These are phyloP conservation scores for Schizophyllum commune DNA, from an alignment of 1,284 basidiomycete species.

Conservation along the genomic window DNA sequence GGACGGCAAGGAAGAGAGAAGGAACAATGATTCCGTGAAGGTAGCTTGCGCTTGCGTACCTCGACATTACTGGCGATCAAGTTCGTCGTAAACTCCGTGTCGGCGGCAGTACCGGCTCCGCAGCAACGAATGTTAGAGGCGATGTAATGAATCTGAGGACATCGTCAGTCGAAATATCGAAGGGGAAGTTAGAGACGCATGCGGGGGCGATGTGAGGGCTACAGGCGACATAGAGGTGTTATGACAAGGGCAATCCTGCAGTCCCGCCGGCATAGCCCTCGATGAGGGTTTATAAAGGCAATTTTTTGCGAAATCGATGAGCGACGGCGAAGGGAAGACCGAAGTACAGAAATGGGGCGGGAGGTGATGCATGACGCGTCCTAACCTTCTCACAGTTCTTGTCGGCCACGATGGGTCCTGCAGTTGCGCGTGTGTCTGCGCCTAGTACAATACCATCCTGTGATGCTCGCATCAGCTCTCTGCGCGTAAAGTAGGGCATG, in stretches of 20 bases:
- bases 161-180: neutral
- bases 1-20: no score
- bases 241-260: no score
- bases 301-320: no score
- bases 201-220: no score
- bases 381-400: conserved; percentile 99
- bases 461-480: conserved; percentile 19
- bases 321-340: no score
- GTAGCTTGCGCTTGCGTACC: conserved; percentile 2
- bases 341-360: no score
- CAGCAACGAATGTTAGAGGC: conserved; percentile 94
- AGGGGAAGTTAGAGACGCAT: neutral
- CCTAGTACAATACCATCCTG: conserved; percentile 92
- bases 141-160: conserved; percentile 87
- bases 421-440: conserved; percentile 94
- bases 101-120: conserved; percentile 96
- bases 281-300: no score
- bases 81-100: conserved; percentile 93
- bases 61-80: conserved; percentile 93
- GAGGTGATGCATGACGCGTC: neutral
- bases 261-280: no score
- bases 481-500: neutral
- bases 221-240: no score
- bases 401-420: conserved; percentile 93
- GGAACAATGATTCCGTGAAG: no score